These are phyloP conservation scores for Penicillium olsonii DNA, from an alignment of 2,329 filamentous ascomycete genomes.

Conservation along the genomic window DNA sequence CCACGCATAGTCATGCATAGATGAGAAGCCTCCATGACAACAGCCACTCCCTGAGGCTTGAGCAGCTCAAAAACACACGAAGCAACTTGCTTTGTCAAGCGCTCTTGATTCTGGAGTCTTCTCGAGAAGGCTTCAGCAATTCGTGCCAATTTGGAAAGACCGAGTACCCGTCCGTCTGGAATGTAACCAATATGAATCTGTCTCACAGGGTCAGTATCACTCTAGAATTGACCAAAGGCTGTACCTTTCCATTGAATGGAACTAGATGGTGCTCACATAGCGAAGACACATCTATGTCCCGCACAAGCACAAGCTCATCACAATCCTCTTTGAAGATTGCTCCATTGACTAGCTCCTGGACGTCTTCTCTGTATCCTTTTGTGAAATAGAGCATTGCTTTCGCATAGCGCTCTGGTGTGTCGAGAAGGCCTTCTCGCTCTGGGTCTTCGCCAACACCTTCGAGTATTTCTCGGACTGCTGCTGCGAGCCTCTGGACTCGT, in stretches of 20 bases:
- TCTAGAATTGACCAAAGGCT: slow-evolving; percentile 1
- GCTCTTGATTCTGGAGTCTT: slow-evolving; percentile 91
- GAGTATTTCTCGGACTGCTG: slow-evolving; percentile 63
- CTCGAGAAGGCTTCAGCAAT: slow-evolving; percentile 97
- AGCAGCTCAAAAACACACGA: slow-evolving; percentile 92
- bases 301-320: slow-evolving; percentile 95
- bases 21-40: slow-evolving; percentile 96
- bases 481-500: slow-evolving; percentile 62
- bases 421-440: slow-evolving; percentile 62
- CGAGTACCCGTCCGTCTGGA: slow-evolving; percentile 84
- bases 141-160: slow-evolving; percentile 90
- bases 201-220: slow-evolving; percentile 13
- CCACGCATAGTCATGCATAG: slow-evolving; percentile 99
- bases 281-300: slow-evolving; percentile 93
- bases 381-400: slow-evolving; percentile 96
- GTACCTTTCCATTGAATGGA: slow-evolving; percentile 90
- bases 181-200: slow-evolving; percentile 99
- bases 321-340: slow-evolving; percentile 96
- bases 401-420: slow-evolving; percentile 81
- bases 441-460: slow-evolving; percentile 69
- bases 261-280: slow-evolving; percentile 97
- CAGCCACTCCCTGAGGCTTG: slow-evolving; percentile 89
- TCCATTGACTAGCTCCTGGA: slow-evolving; percentile 85
- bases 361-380: slow-evolving; percentile 93
- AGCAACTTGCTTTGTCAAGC: slow-evolving; percentile 93